phyloP scores from a whole-genome alignment of 331 rosid species.

The Telfairia occidentalis region DNA sequence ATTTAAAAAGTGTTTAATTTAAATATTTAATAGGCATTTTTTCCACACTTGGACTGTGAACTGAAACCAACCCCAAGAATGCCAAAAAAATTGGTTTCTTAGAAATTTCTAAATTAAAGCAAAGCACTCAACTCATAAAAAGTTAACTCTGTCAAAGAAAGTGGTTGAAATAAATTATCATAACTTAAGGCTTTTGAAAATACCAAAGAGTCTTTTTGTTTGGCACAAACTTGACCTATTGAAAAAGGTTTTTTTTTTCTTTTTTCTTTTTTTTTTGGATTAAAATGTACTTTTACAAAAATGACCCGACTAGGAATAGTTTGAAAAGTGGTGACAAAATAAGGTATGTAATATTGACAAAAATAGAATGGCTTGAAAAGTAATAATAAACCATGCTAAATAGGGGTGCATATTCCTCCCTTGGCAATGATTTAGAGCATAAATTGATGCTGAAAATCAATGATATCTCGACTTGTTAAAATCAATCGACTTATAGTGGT shows the following conservation, averaged over 20 bases:
- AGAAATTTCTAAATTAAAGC: background rate
- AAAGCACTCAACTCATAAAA: background rate
- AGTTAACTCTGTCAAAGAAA: background rate
- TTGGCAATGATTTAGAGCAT: no score
- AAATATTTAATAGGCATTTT: background rate
- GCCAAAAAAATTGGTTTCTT: background rate
- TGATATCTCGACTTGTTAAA: no score
- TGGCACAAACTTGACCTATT: background rate
- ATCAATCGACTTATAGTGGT: no score
- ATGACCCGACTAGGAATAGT: background rate
- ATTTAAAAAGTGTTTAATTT: background rate
- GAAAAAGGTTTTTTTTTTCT: background rate
- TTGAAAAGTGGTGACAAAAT: background rate
- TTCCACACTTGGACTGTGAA: background rate
- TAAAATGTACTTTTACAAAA: background rate
- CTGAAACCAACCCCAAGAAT: background rate
- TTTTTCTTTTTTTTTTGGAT: background rate
- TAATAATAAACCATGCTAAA: no score
- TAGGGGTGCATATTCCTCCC: no score
- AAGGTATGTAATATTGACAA: background rate
- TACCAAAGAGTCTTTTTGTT: background rate
- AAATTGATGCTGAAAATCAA: no score
- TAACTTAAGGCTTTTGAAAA: background rate
- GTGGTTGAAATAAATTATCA: background rate
- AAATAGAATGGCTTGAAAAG: background rate